phyloP scores from a whole-genome alignment of 257 asterid genomes.

The Galeopsis tetrahit region DNA sequence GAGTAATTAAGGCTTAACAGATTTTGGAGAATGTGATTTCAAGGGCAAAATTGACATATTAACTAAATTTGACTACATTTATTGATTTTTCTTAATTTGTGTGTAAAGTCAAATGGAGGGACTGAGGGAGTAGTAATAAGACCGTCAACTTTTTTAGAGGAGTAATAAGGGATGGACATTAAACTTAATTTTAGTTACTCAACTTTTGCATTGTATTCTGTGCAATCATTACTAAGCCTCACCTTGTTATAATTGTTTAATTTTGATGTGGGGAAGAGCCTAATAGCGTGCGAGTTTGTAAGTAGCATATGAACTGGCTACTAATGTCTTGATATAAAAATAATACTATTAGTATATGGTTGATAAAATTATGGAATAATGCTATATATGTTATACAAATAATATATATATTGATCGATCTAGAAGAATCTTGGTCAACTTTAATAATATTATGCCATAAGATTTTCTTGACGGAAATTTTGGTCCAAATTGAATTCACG shows the following conservation, averaged over 20 bases:
- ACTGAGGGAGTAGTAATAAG: too few species aligned
- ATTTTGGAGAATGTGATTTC: too few species aligned
- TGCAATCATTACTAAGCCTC: constrained; percentile 17
- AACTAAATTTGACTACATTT: too few species aligned
- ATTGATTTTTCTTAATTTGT: too few species aligned
- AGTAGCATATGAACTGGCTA: constrained; percentile 30
- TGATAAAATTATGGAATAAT: not conserved
- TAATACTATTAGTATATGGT: not conserved
- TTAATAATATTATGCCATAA: constrained; percentile 16
- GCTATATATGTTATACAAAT: not conserved
- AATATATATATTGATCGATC: constrained; percentile 22
- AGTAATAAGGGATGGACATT: not conserved
- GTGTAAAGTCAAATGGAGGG: too few species aligned
- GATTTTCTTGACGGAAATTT: constrained; percentile 1
- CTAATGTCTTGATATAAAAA: constrained; percentile 17
- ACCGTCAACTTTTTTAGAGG: too few species aligned
- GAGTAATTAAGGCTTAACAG: too few species aligned
- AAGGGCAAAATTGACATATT: too few species aligned
- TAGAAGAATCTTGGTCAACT: constrained; percentile 36
- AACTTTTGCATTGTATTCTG: not conserved
- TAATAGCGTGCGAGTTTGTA: constrained; percentile 7
- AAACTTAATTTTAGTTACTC: not conserved
- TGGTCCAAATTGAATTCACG: not conserved
- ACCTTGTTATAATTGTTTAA: not conserved
- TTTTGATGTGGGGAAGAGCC: not conserved